phyloP scores from a whole-genome alignment of 140 eudicot species.

The Cichorium intybus region DNA sequence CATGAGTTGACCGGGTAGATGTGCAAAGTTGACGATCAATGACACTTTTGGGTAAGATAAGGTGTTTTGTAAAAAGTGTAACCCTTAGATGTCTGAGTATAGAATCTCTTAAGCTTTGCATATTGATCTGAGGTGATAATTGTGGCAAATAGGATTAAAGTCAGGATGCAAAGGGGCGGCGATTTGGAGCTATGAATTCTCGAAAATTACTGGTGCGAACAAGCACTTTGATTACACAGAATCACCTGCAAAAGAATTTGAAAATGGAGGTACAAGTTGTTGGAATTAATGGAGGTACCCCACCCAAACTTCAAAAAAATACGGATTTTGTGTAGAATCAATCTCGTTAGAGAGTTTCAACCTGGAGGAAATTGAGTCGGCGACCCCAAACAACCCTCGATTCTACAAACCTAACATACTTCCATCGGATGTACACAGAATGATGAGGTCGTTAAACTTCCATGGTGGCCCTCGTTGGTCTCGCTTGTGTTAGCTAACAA shows the following conservation, averaged over 20 bases:
- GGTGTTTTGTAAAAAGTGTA: conserved; percentile 26
- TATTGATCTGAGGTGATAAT: conserved; percentile 20
- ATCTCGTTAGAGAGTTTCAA: too few species aligned
- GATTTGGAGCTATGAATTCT: background rate
- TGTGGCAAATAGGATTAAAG: conserved; percentile 2
- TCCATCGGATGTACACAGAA: conserved; percentile 15
- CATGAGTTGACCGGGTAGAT: conserved; percentile 31
- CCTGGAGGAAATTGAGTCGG: too few species aligned
- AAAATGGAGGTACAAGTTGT: background rate
- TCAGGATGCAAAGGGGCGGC: conserved; percentile 18
- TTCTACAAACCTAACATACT: conserved; percentile 23
- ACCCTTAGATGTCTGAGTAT: conserved; percentile 52
- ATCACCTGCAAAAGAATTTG: background rate
- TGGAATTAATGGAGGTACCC: too few species aligned
- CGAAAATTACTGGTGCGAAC: background rate
- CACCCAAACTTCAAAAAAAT: too few species aligned
- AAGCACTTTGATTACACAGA: background rate
- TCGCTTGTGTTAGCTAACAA: background rate
- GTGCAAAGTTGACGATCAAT: conserved; percentile 45
- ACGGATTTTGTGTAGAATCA: too few species aligned
- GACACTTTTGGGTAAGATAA: conserved; percentile 6
- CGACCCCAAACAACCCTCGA: conserved; percentile 39
- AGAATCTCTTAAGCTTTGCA: conserved; percentile 62
- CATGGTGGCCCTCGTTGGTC: background rate
- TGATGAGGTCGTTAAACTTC: background rate